phyloP scores from a whole-genome alignment of 345 rosid genomes.

The Eucalyptus tenuipes region DNA sequence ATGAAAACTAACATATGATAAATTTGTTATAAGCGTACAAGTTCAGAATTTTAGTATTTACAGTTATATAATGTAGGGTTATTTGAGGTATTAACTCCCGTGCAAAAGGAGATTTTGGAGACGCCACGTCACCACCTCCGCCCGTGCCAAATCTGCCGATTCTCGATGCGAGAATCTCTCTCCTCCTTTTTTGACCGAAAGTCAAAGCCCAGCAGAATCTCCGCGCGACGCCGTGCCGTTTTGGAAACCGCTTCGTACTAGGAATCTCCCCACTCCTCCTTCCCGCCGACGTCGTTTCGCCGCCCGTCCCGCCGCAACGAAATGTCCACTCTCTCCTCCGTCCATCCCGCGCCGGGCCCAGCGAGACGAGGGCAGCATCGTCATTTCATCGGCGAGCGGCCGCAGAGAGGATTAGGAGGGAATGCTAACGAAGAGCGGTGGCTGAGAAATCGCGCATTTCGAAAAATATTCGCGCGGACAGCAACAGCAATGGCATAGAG shows the following conservation, averaged over 20 bases:
- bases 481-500: not conserved
- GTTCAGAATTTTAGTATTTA: fast-evolving
- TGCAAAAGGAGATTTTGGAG: not conserved
- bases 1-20: too few relatives aligned
- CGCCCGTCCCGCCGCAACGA: not conserved
- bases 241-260: not conserved
- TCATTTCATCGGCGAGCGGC: not conserved
- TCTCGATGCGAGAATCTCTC: not conserved
- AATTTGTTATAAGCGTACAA: fast-evolving
- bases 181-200: not conserved
- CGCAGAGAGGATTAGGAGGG: not conserved
- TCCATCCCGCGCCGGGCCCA: not conserved
- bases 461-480: not conserved
- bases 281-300: not conserved
- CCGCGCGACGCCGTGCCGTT: not conserved
- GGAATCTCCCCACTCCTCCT: not conserved
- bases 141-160: not conserved
- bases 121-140: not conserved
- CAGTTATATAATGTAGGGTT: too few relatives aligned
- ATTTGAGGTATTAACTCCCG: too few relatives aligned
- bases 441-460: not conserved
- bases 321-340: not conserved
- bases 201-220: not conserved
- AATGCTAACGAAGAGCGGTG: not conserved
- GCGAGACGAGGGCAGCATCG: not conserved